These are phyloP conservation scores for Heritiera littoralis DNA, from an alignment of 345 rosid genomes.

Conservation along the genomic window DNA sequence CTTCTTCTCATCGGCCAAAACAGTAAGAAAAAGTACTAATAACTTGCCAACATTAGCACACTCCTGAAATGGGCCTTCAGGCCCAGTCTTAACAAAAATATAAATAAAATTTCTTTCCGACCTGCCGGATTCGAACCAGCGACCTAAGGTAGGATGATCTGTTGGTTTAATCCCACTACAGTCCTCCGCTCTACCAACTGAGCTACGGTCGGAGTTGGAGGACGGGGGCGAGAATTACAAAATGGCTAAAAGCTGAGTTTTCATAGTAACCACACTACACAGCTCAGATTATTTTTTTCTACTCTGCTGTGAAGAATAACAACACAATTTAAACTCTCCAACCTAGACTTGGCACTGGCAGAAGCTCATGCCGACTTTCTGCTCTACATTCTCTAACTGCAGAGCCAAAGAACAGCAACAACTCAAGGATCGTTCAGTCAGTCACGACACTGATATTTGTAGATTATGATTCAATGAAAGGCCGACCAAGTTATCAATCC, in stretches of 20 bases:
- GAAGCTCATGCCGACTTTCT: not conserved
- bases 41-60: not conserved
- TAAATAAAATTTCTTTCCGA: constrained; percentile 34
- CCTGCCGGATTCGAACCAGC: constrained; percentile 90
- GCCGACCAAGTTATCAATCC: not conserved
- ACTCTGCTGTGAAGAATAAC: not conserved
- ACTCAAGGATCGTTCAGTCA: not conserved
- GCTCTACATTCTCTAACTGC: not conserved
- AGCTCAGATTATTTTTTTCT: not conserved
- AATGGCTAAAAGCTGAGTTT: too few species aligned
- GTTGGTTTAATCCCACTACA: constrained; percentile 49
- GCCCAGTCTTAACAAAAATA: not conserved
- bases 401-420: not conserved
- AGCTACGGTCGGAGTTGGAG: constrained; percentile 74
- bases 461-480: too few species aligned
- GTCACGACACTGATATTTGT: too few species aligned
- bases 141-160: constrained; percentile 61
- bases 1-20: not conserved
- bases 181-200: constrained; percentile 99
- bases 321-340: not conserved
- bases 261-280: too few species aligned
- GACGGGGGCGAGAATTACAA: too few species aligned
- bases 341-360: too few species aligned
- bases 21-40: not conserved
- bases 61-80: not conserved